Base-by-base conservation (phyloP, 768 basidiomycete genomes). In the Rhodotorula sphaerocarpa region DNA sequence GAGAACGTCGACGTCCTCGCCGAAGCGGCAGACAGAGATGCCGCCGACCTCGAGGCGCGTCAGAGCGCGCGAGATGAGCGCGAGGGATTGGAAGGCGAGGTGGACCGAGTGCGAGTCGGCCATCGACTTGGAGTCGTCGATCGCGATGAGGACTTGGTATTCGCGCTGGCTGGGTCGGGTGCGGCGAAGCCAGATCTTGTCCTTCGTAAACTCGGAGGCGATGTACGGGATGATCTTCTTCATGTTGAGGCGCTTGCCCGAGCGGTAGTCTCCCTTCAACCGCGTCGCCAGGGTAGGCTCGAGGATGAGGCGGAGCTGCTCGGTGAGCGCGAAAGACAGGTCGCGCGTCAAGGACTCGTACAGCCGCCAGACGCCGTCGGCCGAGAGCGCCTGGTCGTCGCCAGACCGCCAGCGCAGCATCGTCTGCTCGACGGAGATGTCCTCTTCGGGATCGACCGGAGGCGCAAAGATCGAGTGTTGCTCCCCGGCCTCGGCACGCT, bases 41-140 rank as follows among this genome's bases (percentile, higher is more conserved):
- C 96, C 91, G n/a, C 95, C 95, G 12, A 88, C 87, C 76, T 97
- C 95, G 43, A 99, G 84, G 57, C 87, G 86, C 66, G 82, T 85
- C 54, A 99, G 81, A 0, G 95, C 90, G 72, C 88, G 90, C 11
- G 87, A 84, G 57, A 99, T 90, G 57, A 97, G 79, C 1, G 86
- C 91, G 65, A 99, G 82, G 0, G 93, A 91, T 74, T 96, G 85
- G 75, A 86, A 95, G 11, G 95, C 91, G 45, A 99, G 82, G 74
- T 97, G 90, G 31, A 95, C 82, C 2, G 88, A 89, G 69, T 87
- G 86, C 6, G 85, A 86, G 75, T 92, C 89, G 16, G 88, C 84
- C 95, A 99, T 97, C 41, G 91, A 95, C 39, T 87, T 84, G 6
- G 91, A 96, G 78, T 97, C 95, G 73, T 97, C 95, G 52, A 99